phyloP scores from a whole-genome alignment of 140 eudicot genomes.

The Oenanthe javanica region DNA sequence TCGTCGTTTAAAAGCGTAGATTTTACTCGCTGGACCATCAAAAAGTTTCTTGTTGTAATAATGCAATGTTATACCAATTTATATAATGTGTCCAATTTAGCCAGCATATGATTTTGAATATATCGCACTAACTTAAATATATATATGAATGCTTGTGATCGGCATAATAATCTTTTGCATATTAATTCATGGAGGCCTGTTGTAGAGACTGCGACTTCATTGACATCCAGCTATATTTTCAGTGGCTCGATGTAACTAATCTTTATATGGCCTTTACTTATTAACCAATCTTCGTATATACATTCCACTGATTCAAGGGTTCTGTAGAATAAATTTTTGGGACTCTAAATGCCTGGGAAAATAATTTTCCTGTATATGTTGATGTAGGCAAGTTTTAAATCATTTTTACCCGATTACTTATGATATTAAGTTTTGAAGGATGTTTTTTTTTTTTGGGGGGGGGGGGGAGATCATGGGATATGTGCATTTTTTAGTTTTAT shows the following conservation, averaged over 20 bases:
- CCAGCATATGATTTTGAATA: background rate
- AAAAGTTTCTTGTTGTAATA: background rate
- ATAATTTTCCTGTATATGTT: background rate
- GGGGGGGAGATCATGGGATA: too few species aligned
- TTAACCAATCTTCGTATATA: background rate
- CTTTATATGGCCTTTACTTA: background rate
- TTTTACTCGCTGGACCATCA: background rate
- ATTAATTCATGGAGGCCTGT: background rate
- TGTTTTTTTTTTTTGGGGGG: too few species aligned
- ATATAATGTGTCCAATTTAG: background rate
- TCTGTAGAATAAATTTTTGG: background rate
- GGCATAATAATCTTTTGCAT: background rate
- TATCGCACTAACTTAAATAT: too few species aligned
- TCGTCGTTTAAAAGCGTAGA: background rate
- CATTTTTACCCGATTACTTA: background rate
- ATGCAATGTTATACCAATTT: background rate
- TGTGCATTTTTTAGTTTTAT: too few species aligned
- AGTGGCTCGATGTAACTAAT: background rate
- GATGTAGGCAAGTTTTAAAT: background rate
- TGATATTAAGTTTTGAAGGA: too few species aligned
- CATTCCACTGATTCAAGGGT: background rate
- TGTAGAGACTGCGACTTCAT: background rate
- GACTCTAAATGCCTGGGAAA: background rate
- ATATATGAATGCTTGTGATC: too few species aligned
- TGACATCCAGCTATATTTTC: background rate